phyloP scores from a whole-genome alignment of 768 basidiomycete genomes.

The Rhodotorula babjevae region DNA sequence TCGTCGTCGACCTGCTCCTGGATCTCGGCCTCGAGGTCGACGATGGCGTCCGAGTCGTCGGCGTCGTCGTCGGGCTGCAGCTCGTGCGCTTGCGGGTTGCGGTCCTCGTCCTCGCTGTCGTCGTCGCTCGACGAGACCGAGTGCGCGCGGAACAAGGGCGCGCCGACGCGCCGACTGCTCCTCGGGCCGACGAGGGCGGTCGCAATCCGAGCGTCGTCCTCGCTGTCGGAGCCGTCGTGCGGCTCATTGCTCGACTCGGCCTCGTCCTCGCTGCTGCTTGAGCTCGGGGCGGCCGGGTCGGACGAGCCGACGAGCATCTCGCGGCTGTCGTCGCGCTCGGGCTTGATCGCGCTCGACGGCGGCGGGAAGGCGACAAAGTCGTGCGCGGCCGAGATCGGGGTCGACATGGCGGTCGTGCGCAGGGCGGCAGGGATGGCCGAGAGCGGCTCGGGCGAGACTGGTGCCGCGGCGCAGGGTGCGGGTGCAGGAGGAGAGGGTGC shows the following conservation, averaged over 20 bases:
- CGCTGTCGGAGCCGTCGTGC: conserved; percentile 40
- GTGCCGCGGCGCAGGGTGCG: not conserved
- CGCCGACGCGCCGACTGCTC: conserved; percentile 45
- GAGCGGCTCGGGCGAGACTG: not conserved
- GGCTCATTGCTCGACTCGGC: conserved; percentile 47
- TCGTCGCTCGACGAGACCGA: not conserved
- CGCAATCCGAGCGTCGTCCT: conserved; percentile 45
- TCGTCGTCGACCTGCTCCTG: conserved; percentile 1
- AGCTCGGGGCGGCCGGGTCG: conserved; percentile 50
- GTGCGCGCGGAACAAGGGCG: conserved; percentile 38
- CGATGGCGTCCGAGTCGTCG: no score
- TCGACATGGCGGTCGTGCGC: not conserved
- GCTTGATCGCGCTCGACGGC: not conserved
- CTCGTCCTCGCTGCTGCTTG: conserved; percentile 47
- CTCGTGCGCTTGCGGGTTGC: not conserved
- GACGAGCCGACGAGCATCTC: no score
- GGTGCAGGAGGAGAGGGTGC: conserved; percentile 53
- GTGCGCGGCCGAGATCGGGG: not conserved
- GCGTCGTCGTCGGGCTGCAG: conserved; percentile 3
- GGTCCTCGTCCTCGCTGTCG: not conserved
- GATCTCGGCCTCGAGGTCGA: not conserved
- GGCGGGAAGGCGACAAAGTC: not conserved
- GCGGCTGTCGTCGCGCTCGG: not conserved
- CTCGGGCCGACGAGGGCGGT: conserved; percentile 43
- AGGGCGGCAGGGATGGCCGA: not conserved